Evolutionary conservation across 2,329 filamentous ascomycete species (phyloP), one percentile per base, ranked within the genome.

Genomic region (Helicocarpus griseus): DNA sequence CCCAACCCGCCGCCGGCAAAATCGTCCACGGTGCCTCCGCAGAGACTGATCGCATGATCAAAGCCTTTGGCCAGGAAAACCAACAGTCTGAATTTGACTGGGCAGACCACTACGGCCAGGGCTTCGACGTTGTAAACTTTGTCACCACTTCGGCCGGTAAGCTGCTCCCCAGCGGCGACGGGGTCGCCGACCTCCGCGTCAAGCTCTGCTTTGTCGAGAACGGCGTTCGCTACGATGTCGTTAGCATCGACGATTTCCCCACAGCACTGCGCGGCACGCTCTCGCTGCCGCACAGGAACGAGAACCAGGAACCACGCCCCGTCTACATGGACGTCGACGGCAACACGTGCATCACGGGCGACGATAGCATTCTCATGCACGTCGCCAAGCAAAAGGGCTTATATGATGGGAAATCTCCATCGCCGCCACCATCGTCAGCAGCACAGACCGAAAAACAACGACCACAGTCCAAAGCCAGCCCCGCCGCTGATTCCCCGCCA

Each of bases 51-150:
- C 61, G 62, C 22, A 79, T 98, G 73, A 76, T 97, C 39, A 75
- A 74, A 50, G 88, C 86, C 0, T 97, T 98, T 69, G 86, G 89
- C 0, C 76, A 76, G 14, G 93, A 98, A 72, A 98, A 98, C 62
- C 83, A 87, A 52, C 73, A 77, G 4, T 75, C 73, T 0, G 74
- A 79, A 1, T 89, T 93, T 56, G 74, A 80, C 2, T 95, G 91
- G 91, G 73, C 83, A 4, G 71, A 71, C 0, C 69, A 78, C 22
- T 98, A 98, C 61, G 90, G 89, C 0, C 59, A 63, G 0, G 93
- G 93, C 0, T 95, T 89, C 57, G 87, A 98, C 62, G 88, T 95
- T 8, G 69, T 76, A 48, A 75, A 76, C 53, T 74, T 75, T 60
- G 65, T 71, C 17, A 71, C 69, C 3, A 56, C 63, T 2, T 57